Conservation (phyloP, 2,329 filamentous ascomycete genomes). For the Colletotrichum magnum region DNA sequence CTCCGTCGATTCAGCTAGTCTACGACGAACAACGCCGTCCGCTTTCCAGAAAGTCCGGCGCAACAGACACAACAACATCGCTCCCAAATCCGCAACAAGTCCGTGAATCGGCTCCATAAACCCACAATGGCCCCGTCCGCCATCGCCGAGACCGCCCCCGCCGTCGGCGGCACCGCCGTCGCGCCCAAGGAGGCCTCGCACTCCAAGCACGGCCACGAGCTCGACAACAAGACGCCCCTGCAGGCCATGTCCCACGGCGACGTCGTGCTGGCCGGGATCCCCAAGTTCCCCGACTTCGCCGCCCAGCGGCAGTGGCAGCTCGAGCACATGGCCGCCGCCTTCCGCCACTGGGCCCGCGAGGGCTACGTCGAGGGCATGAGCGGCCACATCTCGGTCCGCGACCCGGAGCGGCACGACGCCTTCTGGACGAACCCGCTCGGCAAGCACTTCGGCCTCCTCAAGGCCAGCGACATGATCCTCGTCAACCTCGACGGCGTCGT, state of each 20-base stretch:
- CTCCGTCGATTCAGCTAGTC: no score
- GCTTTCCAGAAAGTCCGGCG: neutral
- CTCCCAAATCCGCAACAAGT: neutral
- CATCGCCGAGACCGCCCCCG: slow-evolving; percentile 43
- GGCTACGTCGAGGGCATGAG: slow-evolving; percentile 78
- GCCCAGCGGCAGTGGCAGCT: slow-evolving; percentile 66
- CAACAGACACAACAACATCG: neutral
- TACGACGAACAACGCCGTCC: no score
- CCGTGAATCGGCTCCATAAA: neutral
- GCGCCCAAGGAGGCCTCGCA: slow-evolving; percentile 42
- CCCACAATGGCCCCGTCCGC: slow-evolving; percentile 50
- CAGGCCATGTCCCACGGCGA: slow-evolving; percentile 54
- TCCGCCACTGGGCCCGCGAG: slow-evolving; percentile 76
- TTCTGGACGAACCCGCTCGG: slow-evolving; percentile 81
- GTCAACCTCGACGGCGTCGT: slow-evolving; percentile 73
- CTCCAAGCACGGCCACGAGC: slow-evolving; percentile 40
- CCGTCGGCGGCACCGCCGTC: slow-evolving; percentile 21
- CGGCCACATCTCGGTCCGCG: slow-evolving; percentile 76
- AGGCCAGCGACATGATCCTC: slow-evolving; percentile 77
- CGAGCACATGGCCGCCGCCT: slow-evolving; percentile 75
- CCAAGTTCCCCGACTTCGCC: slow-evolving; percentile 48
- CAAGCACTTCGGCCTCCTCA: slow-evolving; percentile 75
- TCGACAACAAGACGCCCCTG: slow-evolving; percentile 47
- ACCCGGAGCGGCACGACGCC: slow-evolving; percentile 70
- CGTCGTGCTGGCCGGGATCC: slow-evolving; percentile 49